Conservation (phyloP, 2,329 filamentous ascomycete genomes). For the Sodiomyces alkalinus region DNA sequence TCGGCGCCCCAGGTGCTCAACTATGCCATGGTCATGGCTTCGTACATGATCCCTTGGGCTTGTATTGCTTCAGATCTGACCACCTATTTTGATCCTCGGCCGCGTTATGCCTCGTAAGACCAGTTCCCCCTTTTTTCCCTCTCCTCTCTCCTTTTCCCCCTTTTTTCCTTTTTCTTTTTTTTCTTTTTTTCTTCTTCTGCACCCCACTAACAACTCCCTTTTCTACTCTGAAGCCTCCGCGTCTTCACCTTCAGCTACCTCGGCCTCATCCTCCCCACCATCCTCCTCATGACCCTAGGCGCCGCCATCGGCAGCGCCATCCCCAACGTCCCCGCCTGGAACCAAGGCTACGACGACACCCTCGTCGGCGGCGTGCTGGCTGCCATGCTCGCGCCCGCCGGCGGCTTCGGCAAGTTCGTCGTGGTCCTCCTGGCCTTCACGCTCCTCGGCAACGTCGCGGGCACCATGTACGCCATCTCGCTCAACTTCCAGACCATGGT, state of each 20-base stretch:
- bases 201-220: too few relatives aligned
- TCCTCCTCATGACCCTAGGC: constrained; percentile 46
- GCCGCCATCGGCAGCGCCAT: constrained; percentile 49
- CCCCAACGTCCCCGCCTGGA: constrained; percentile 35
- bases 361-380: constrained; percentile 43
- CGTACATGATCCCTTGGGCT: constrained; percentile 48
- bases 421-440: constrained; percentile 42
- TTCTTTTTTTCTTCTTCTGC: too few relatives aligned
- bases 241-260: constrained; percentile 41
- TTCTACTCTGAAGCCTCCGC: too few relatives aligned
- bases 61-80: constrained; percentile 44
- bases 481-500: constrained; percentile 50
- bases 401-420: constrained; percentile 47
- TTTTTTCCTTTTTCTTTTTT: too few relatives aligned
- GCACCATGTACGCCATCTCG: constrained; percentile 46
- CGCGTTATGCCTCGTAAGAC: constrained; percentile 27
- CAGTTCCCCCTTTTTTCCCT: too few relatives aligned
- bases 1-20: constrained; percentile 32
- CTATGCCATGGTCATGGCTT: constrained; percentile 46
- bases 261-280: constrained; percentile 37
- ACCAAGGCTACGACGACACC: constrained; percentile 34
- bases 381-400: constrained; percentile 40
- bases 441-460: constrained; percentile 42
- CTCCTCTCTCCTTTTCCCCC: neutral
- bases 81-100: constrained; percentile 42